Percentiles rank a stretch among this genome's conserved stretches.
Evolutionary conservation across 805 yeast genomes (phyloP).

Genomic region (Hanseniaspora pseudoguilliermondii): DNA sequence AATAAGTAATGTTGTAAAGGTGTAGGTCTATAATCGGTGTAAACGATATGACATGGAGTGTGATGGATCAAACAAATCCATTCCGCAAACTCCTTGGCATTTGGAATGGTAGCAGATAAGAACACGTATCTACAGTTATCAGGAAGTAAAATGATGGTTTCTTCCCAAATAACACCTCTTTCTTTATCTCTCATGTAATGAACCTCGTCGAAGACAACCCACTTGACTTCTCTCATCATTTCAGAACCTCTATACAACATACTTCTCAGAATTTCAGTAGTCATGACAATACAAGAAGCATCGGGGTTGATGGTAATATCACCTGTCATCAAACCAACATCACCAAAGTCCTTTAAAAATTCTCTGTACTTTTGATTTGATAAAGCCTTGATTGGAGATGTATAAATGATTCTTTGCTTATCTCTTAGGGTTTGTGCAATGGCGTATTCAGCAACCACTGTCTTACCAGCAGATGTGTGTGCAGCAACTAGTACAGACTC

Average conservation of each 20-base stretch:
- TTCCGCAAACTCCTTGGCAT: conserved; percentile 96
- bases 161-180: conserved; percentile 99
- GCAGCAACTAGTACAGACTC: conserved; percentile 96
- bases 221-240: conserved; percentile 95
- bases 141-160: conserved; percentile 86
- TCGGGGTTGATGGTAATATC: conserved; percentile 97
- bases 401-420: conserved; percentile 86
- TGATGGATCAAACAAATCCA: conserved; percentile 93
- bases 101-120: conserved; percentile 91
- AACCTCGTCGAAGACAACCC: conserved; percentile 97
- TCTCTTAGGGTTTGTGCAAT: conserved; percentile 88
- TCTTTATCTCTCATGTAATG: conserved; percentile 97
- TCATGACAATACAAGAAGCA: conserved; percentile 96
- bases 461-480: conserved; percentile 94
- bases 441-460: conserved; percentile 94
- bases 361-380: conserved; percentile 92
- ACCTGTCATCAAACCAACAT: conserved; percentile 86
- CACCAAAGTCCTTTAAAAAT: conserved; percentile 74
- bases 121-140: conserved; percentile 92
- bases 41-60: conserved; percentile 97
- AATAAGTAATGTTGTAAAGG: conserved; percentile 94
- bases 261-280: conserved; percentile 91
- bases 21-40: conserved; percentile 97
- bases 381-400: conserved; percentile 89
- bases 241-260: conserved; percentile 97